Base-by-base conservation (phyloP, 2,329 filamentous ascomycete genomes). In the Apiospora koreana region DNA sequence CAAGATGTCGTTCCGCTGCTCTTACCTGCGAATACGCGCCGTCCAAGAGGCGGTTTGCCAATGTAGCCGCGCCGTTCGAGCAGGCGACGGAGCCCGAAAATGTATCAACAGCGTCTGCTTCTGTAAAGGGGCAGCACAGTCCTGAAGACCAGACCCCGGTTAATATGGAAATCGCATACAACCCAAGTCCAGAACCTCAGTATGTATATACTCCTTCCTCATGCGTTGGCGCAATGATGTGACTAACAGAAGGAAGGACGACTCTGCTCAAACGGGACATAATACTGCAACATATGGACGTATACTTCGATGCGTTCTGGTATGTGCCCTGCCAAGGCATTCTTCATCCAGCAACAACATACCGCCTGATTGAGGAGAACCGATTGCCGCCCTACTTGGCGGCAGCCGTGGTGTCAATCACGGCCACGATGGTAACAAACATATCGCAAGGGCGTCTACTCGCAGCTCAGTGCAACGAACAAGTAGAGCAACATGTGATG, bases 1-100 rank as follows among this genome's bases (percentile, higher is more conserved):
- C 80, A 71, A 76, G 82, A 69, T 84, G 82, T 72, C 78, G 81
- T 64, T 71, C 71, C 1, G 74, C 75, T 41, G 76, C 77, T 35
- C 72, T 83, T n/a, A 66, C 69, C 21, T 84, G 82, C 75, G 82
- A 83, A 72, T 84, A 84, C 71, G 79, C 77, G 18, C 77, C 79
- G 0, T 77, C 80, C 18, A 83, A 81, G 73, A 77, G 82, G 48
- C 80, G 80, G 65, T 82, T 83, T 68, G 76, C 78, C 69, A 80
- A 79, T 68, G 75, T 81, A 12, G 46, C 77, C 75, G 23, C 54
- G 42, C 45, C 65, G 2, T 58, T 35, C 70, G 64, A 58, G 67
- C 69, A 35, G 54, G 31, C 54, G 31, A 16, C 54, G 1, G 54
- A 62, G 18, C 54, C 54, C 38, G 54, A 38, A 10, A n/a, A 21